Conservation (phyloP, 75 land plant genomes). For the Pinus tabuliformis region DNA sequence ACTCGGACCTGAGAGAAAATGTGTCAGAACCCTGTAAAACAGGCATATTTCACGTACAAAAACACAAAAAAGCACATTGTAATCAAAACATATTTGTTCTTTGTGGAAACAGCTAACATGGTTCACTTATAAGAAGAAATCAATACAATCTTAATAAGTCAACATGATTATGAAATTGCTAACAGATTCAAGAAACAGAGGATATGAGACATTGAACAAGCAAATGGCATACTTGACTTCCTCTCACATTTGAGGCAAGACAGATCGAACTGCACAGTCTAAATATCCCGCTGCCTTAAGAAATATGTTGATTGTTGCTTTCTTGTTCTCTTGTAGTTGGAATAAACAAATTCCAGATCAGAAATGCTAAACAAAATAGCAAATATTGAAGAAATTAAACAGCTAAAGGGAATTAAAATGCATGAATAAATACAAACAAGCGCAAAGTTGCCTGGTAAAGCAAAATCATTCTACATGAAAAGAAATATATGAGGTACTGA, state of each 20-base stretch:
- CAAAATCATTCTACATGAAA: conserved; percentile 7
- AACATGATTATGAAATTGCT: background rate
- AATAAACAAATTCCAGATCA: conserved; percentile 8
- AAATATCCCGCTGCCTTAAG: conserved; percentile 85
- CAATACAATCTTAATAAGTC: background rate
- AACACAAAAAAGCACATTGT: background rate
- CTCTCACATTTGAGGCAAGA: conserved; percentile 58
- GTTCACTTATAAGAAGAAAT: background rate
- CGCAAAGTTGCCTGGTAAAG: background rate
- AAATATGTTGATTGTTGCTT: conserved; percentile 26
- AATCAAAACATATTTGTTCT: conserved; percentile 6
- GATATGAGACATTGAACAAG: background rate
- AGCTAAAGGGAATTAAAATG: background rate
- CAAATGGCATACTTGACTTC: conserved; percentile 46
- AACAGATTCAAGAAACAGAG: background rate
- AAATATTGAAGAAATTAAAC: background rate
- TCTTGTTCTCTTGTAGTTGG: conserved; percentile 9
- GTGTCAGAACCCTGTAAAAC: background rate
- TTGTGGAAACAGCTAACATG: background rate
- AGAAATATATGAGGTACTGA: background rate
- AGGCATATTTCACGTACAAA: background rate
- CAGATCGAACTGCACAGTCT: conserved; percentile 62
- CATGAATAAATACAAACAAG: background rate
- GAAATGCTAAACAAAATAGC: background rate
- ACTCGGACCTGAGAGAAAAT: background rate